phyloP scores from a whole-genome alignment of 2,329 filamentous ascomycete species.

The Penicillium sp. region DNA sequence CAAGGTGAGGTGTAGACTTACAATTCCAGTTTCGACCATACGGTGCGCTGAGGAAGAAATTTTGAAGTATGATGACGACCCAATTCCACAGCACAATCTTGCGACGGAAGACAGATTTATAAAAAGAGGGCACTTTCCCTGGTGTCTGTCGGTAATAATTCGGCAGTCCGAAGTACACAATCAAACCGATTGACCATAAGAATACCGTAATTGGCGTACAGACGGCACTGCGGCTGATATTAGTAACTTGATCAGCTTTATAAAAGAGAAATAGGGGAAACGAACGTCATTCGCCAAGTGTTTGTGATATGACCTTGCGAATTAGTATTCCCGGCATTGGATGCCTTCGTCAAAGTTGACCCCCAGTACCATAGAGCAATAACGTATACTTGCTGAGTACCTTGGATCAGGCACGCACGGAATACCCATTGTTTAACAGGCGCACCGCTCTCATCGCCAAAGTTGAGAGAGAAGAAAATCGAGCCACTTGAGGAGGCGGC shows the following conservation, averaged over 20 bases:
- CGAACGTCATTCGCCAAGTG: conserved; percentile 51
- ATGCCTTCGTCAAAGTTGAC: conserved; percentile 54
- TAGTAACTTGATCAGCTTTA: conserved; percentile 10
- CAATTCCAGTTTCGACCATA: conserved; percentile 71
- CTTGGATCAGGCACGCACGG: conserved; percentile 68
- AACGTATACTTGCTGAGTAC: conserved; percentile 69
- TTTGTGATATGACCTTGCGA: conserved; percentile 43
- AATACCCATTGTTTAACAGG: conserved; percentile 70
- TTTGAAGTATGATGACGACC: conserved; percentile 65
- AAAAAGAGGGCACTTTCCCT: conserved; percentile 68
- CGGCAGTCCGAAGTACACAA: conserved; percentile 66
- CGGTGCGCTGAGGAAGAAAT: conserved; percentile 68
- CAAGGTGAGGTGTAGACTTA: conserved; percentile 26
- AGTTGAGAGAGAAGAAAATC: conserved; percentile 70
- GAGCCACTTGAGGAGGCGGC: conserved; percentile 66
- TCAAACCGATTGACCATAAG: conserved; percentile 59
- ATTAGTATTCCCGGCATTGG: conserved; percentile 46
- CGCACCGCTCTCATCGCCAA: conserved; percentile 66
- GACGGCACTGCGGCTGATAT: conserved; percentile 49
- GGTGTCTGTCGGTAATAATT: conserved; percentile 69
- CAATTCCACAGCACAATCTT: conserved; percentile 72
- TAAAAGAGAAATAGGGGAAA: background rate
- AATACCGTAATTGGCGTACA: conserved; percentile 62
- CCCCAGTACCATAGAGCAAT: conserved; percentile 71
- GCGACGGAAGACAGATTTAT: conserved; percentile 63